phyloP scores from a whole-genome alignment of 495 filamentous ascomycete species.

The Hypoxylon fragiforme region DNA sequence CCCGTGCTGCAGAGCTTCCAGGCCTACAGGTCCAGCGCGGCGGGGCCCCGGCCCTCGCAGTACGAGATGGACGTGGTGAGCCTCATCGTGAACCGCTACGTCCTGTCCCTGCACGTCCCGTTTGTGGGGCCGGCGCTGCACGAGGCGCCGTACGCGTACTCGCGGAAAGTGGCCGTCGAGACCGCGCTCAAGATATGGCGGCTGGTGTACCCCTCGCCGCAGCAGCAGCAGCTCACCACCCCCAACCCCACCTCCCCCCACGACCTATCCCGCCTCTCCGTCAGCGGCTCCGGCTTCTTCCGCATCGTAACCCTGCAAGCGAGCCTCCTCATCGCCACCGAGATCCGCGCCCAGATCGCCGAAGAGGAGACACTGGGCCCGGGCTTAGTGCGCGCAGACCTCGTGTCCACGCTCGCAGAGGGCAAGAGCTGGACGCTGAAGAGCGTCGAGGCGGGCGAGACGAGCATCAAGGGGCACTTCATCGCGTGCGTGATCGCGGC shows the following conservation, averaged over 20 bases:
- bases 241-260: too few relatives aligned
- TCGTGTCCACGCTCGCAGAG: conserved; percentile 53
- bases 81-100: conserved; percentile 55
- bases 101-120: conserved; percentile 54
- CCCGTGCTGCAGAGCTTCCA: conserved; percentile 39
- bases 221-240: too few relatives aligned
- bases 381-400: conserved; percentile 44
- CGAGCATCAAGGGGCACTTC: conserved; percentile 59
- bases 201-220: conserved; percentile 14
- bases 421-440: conserved; percentile 48
- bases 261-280: conserved; percentile 47
- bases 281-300: conserved; percentile 53
- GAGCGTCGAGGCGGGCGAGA: conserved; percentile 56
- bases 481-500: conserved; percentile 48
- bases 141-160: conserved; percentile 51
- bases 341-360: conserved; percentile 50
- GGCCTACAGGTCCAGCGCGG: conserved; percentile 40
- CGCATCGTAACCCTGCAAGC: conserved; percentile 50
- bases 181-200: conserved; percentile 48
- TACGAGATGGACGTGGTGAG: conserved; percentile 46
- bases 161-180: conserved; percentile 51
- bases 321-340: conserved; percentile 49
- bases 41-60: conserved; percentile 38
- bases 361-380: conserved; percentile 56
- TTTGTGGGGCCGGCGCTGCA: conserved; percentile 39